Evolutionary conservation across 2,329 filamentous ascomycete species (phyloP), one percentile per base, ranked within the genome.

Genomic region (Cladosporium sp.): DNA sequence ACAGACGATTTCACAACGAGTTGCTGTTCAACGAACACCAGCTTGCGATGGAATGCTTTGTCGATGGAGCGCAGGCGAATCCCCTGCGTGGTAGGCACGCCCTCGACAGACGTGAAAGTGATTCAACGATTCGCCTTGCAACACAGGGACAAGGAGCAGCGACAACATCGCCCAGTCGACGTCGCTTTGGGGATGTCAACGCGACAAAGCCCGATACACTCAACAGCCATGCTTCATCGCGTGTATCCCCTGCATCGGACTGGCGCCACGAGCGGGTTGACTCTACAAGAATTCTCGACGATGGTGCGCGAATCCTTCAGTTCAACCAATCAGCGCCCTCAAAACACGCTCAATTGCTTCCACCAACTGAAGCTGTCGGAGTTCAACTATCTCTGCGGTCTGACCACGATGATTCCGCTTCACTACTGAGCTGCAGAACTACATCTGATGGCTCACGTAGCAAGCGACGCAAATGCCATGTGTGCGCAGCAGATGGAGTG

Each of bases 401-500:
- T 22, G 45, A 48, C 12, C 27, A 24, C 17, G 48, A 51, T 30
- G 48, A 51, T 17, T 39, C 48, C 4, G 22, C 20, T 5, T 51
- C 48, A 12, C 17, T 44, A 17, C 32, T 27, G 3, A 51, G 48
- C 41, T 36, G 22, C 13, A 19, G 30, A 22, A 51, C 40, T 18
- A 22, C 20, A 7, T 44, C 40, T 7, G 40, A 43, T 22, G 17
- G 36, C 27, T 39, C 48, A 11, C 40, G 38, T 11, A 27, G 17
- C 7, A 52, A 36, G 20, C 20, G 37, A 54, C 58, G 41, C 50
- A 54, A 40, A 43, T 71, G 69, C 53, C 58, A 58, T 20, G 55
- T 63, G 3, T 72, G 70, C 52, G 56, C 58, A 11, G 61, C 57
- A 30, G 54, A 45, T 7, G 55, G 60, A 15, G 57, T 49, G 6